Base-by-base conservation (phyloP, 768 basidiomycete genomes). In the Hortiboletus campestris region DNA sequence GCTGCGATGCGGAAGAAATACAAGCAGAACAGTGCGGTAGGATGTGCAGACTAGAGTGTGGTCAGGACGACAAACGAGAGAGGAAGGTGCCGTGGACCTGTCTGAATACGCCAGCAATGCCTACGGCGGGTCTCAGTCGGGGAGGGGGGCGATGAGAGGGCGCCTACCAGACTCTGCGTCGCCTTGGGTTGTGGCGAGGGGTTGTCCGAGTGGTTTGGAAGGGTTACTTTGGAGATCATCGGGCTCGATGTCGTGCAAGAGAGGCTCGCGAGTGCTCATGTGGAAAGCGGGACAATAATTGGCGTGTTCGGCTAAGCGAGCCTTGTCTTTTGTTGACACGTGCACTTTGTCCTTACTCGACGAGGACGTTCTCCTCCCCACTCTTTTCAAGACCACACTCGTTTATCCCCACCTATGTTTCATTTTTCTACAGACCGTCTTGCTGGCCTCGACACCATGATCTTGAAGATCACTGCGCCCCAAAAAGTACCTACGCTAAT, bases 1-100 rank as follows among this genome's bases (percentile, higher is more conserved):
- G 97, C 96, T 7, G 86, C 80, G 57, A 84, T 81, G 44, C 94
- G 82, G 78, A 99, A 97, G 68, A 93, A 73, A 72, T 87, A 98
- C 41, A 98, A 80, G 70, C 86, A 91, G 66, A 94, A 83, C n/a
- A 99, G 80, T 14, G 86, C 85, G 42, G 88, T 63, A 4, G 94
- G 89, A 65, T 91, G 91, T 11, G 89, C 82, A 51, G 90, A 91
- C 87, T 91, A 63, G 54, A 40, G 41, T 4, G 36, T n/a, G 41
- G 49, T 69, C 46, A 65, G 61, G 42, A 55, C 42, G 44, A 29
- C 35, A 32, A 41, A 48, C 22, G 43, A 58, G 51, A 49, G 57
- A 42, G 31, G 34, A 32, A 2, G 56, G 42, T 29, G 31, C 4
- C 64, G 56, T 55, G 20, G 74, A 89, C 89, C 80, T 91, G 88